These are phyloP conservation scores for Sistotremastrum niveocremeum DNA, from an alignment of 768 basidiomycete species.

Conservation along the genomic window DNA sequence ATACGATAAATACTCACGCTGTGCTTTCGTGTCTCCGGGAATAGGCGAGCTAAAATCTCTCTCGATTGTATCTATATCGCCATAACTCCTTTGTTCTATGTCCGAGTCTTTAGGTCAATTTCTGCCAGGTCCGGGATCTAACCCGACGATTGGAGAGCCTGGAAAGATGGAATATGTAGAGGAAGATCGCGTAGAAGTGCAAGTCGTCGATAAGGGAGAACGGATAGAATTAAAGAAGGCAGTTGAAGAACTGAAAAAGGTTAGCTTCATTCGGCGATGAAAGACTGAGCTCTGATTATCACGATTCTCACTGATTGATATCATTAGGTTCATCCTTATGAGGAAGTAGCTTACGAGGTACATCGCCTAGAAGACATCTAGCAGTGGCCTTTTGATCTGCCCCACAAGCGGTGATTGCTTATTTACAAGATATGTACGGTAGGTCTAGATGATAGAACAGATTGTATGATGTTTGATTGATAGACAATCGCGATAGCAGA, in stretches of 20 bases:
- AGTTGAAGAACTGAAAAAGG: constrained; percentile 33
- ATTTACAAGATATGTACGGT: too few relatives aligned
- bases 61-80: background rate
- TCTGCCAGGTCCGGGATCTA: constrained; percentile 25
- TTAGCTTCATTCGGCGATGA: constrained; percentile 12
- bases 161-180: constrained; percentile 35
- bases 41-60: constrained; percentile 25
- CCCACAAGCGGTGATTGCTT: too few relatives aligned
- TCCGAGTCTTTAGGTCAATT: constrained; percentile 28
- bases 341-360: constrained; percentile 45
- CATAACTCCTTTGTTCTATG: background rate
- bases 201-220: constrained; percentile 27
- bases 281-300: background rate
- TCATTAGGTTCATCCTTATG: constrained; percentile 38
- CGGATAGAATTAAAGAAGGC: constrained; percentile 25
- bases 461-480: too few relatives aligned
- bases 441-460: too few relatives aligned
- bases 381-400: too few relatives aligned
- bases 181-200: constrained; percentile 39
- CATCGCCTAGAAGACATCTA: constrained; percentile 33
- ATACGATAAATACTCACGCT: constrained; percentile 38
- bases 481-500: too few relatives aligned
- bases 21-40: constrained; percentile 42
- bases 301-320: background rate
- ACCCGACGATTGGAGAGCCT: constrained; percentile 29